Base-by-base conservation (phyloP, 164 flowering plant species). In the Dillenia suffruticosa region DNA sequence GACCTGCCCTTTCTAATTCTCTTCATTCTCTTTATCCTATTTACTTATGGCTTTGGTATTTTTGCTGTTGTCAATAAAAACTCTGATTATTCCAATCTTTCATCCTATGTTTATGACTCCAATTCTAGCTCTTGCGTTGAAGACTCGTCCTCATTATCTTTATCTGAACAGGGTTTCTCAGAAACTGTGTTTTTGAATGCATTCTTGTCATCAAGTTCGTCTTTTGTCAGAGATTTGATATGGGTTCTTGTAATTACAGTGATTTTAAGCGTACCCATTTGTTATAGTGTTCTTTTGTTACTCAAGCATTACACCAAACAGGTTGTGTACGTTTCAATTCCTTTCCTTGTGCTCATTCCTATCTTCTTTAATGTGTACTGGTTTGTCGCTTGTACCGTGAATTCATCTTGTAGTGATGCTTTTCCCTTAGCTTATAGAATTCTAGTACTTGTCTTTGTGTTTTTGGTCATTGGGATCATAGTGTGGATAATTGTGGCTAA, bases 381-480 rank as follows among this genome's bases (percentile, higher is more conserved):
- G 97, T 91, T 94, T 63, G 97, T 87, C 24, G 95, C 92, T 3
- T 91, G 97, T 60, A 84, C 96, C 24, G 66, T 89, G 12, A 79
- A 76, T 53, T 67, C 87, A n/a, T 46, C 63, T 44, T 94, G 97
- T 54, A 72, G 87, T 22, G 77, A 81, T 9, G 76, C 79, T 0
- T 88, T 90, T 26, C 90, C 89, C 0, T 63, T 91, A 59, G 80
- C 50, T 5, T 91, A 94, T 58, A 71, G 97, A 55, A 85, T 94
- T 68, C 17, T 91, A 32, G 66, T 85, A 8, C 82, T 91, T 10
- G 64, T 86, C 46, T 86, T 94, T 62, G 80, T 91, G 56, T 81
- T 94, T 57, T 52, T 91, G 63, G 44, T 88, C 1, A 85, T 91
- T 62, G 96, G 84, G 22, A 70, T 91, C 11, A 44, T 94, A 56